A percentile compares a stretch with the other conserved stretches of the same genome.
Evolutionary conservation across 2,329 filamentous ascomycete species (phyloP).

Genomic region (Alternaria triticimaculans): DNA sequence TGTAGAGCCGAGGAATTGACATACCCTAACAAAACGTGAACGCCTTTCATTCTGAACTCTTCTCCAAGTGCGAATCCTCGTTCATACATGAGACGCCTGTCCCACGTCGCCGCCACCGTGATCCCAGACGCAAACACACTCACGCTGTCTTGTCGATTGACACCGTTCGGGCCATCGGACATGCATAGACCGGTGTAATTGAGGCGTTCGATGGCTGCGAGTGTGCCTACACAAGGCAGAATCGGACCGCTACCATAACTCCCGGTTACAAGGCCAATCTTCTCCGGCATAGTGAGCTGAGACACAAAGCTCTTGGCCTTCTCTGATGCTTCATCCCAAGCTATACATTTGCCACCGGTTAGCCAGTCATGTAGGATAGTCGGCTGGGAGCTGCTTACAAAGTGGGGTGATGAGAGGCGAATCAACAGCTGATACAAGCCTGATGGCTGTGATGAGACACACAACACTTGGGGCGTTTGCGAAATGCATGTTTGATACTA

Average conservation of each 20-base stretch:
- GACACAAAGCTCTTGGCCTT: background rate
- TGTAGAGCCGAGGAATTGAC: background rate
- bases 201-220: slow-evolving; percentile 45
- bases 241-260: background rate
- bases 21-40: slow-evolving; percentile 51
- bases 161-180: slow-evolving; percentile 48
- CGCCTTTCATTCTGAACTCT: slow-evolving; percentile 44
- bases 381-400: background rate
- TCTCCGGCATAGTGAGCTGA: background rate
- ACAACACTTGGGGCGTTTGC: background rate
- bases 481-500: background rate
- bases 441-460: background rate
- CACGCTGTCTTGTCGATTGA: slow-evolving; percentile 37
- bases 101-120: slow-evolving; percentile 51
- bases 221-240: slow-evolving; percentile 44
- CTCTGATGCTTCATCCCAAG: background rate
- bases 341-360: background rate
- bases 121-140: slow-evolving; percentile 50
- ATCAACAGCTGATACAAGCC: background rate
- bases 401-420: background rate
- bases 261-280: background rate
- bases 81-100: slow-evolving; percentile 42
- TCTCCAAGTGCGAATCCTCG: slow-evolving; percentile 42
- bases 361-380: background rate
- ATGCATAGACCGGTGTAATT: slow-evolving; percentile 52